These are phyloP conservation scores for Tulasnella sp. DNA, from an alignment of 768 basidiomycete genomes.

Conservation along the genomic window DNA sequence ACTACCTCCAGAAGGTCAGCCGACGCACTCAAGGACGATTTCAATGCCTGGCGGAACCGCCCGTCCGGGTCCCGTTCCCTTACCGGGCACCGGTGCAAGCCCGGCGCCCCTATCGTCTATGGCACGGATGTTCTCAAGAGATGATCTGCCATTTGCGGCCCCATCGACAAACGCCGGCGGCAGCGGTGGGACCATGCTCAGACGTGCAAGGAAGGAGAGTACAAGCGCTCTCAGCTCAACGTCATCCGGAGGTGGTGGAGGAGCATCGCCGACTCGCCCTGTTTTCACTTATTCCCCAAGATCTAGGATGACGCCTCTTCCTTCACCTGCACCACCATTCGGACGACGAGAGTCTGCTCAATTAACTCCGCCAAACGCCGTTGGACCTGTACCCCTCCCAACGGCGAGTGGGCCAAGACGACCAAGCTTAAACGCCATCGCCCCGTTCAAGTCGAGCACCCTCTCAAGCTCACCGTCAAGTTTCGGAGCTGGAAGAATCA, in stretches of 20 bases:
- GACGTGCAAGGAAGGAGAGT: conserved; percentile 21
- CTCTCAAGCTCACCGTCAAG: conserved; percentile 26
- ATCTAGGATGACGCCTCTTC: conserved; percentile 12
- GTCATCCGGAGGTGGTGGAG: conserved; percentile 13
- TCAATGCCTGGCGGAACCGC: conserved; percentile 20
- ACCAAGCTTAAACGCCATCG: conserved; percentile 26
- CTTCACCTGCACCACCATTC: neutral
- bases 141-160: conserved; percentile 24
- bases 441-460: conserved; percentile 31
- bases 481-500: conserved; percentile 20
- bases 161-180: neutral
- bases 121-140: conserved; percentile 22
- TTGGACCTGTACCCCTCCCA: conserved; percentile 9
- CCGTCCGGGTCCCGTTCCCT: neutral
- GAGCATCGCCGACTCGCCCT: neutral
- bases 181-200: neutral
- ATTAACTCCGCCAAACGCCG: conserved; percentile 9
- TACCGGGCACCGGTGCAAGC: conserved; percentile 11
- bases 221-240: conserved; percentile 22
- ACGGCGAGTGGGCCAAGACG: conserved; percentile 8
- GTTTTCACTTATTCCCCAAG: conserved; percentile 11
- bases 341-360: neutral
- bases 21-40: conserved; percentile 14
- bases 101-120: conserved; percentile 9
- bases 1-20: neutral